Conservation (phyloP, 129 eudicot genomes). For the Sambucus nigra region DNA sequence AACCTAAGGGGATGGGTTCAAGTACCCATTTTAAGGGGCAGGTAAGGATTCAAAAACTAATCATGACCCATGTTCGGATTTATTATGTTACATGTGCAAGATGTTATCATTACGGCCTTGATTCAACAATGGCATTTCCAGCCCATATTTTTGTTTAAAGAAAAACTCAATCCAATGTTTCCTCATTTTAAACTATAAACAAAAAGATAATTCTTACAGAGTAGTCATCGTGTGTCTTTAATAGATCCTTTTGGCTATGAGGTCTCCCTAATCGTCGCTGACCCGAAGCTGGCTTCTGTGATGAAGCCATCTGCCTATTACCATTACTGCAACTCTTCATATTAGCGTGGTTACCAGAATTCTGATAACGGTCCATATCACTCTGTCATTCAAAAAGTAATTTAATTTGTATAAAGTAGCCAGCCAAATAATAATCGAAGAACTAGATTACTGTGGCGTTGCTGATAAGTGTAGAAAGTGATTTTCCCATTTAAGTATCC, state of each 20-base stretch:
- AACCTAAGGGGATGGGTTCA: no score
- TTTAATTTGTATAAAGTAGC: neutral
- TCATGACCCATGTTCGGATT: no score
- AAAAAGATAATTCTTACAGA: slow-evolving; percentile 42
- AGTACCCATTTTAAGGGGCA: no score
- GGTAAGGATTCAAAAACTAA: no score
- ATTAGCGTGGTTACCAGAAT: slow-evolving; percentile 22
- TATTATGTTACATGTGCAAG: no score
- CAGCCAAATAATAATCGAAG: neutral
- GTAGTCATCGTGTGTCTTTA: slow-evolving; percentile 59
- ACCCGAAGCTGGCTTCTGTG: slow-evolving; percentile 39
- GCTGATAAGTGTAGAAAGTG: neutral
- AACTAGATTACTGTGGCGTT: neutral
- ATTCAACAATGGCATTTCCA: no score
- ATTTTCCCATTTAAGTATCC: neutral
- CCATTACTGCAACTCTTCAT: slow-evolving; percentile 25
- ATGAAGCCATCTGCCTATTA: slow-evolving; percentile 25
- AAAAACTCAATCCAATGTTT: neutral
- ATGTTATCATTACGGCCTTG: no score
- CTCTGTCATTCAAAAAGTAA: slow-evolving; percentile 35
- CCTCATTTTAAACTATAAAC: neutral
- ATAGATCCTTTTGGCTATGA: slow-evolving; percentile 56
- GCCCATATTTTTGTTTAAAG: no score
- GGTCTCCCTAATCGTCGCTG: slow-evolving; percentile 54
- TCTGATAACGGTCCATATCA: slow-evolving; percentile 45